Evolutionary conservation across 2,329 filamentous ascomycete genomes (phyloP).

Genomic region (Rhynchosporium agropyri): DNA sequence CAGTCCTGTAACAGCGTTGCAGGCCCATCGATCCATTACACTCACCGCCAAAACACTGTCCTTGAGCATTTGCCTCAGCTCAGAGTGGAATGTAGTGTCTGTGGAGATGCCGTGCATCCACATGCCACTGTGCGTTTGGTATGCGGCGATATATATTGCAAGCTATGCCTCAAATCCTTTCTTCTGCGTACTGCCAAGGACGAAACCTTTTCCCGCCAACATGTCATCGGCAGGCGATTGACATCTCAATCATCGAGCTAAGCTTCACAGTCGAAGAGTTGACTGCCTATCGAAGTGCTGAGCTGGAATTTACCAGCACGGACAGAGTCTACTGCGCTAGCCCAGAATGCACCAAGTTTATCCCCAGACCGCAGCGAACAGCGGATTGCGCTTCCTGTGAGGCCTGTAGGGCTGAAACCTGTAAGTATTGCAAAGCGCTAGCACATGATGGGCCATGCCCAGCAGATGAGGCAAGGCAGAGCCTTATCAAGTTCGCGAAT

Average conservation of each 20-base stretch:
- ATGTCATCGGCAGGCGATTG: conserved; percentile 31
- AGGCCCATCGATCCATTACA: conserved; percentile 28
- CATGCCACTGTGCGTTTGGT: conserved; percentile 31
- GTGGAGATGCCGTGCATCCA: conserved; percentile 30
- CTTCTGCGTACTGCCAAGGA: conserved; percentile 34
- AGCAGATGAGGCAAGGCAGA: conserved; percentile 28
- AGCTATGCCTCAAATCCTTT: conserved; percentile 34
- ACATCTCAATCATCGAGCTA: conserved; percentile 32
- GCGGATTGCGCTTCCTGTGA: conserved; percentile 26
- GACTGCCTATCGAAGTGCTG: conserved; percentile 8
- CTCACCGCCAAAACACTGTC: conserved; percentile 28
- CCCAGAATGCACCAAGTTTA: conserved; percentile 28
- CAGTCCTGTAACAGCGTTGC: conserved; percentile 26
- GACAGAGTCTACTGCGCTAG: conserved; percentile 35
- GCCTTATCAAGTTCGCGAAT: conserved; percentile 24
- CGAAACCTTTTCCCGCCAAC: conserved; percentile 35
- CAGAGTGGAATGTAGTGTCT: conserved; percentile 35
- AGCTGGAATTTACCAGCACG: conserved; percentile 32
- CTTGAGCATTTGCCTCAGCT: conserved; percentile 34
- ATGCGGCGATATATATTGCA: conserved; percentile 34
- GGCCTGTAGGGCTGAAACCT: conserved; percentile 27
- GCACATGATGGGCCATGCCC: conserved; percentile 28
- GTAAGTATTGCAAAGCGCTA: conserved; percentile 29
- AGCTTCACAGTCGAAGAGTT: conserved; percentile 23
- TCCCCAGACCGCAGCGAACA: conserved; percentile 26